Evolutionary conservation across 164 flowering plant genomes (phyloP), one percentile per base, ranked within the genome.

Genomic region (Chimonanthus praecox): DNA sequence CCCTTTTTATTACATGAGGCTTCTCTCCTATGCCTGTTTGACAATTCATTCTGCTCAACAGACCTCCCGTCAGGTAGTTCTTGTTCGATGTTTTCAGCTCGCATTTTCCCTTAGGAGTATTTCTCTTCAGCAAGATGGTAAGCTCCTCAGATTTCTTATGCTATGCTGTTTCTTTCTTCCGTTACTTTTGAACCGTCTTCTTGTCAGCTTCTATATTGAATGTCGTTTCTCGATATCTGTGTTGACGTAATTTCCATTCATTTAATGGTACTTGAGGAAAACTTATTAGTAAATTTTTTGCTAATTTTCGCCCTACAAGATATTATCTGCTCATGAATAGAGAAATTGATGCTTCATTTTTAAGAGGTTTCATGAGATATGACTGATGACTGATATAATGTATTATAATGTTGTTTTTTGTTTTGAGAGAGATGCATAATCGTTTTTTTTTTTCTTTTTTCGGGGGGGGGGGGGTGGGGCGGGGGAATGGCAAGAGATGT

Each of bases 61-160:
- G 98, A 82, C 80, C 15, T 89, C 98, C 50, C 84, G 87, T 81
- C 89, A 89, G 60, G 69, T 72, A 78, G 88, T 87, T 71, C 79
- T 94, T 20, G 86, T 86, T 64, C 88, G 92, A 70, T 82, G 89
- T 79, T 94, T 94, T 77, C 98, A 94, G 88, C 82, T 94, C 77
- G 97, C 93, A 66, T 86, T 91, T 70, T 92, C 97, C 49, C 88
- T 94, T 47, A 84, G 92, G 80, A 86, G 80, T 71, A 78, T 89
- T 71, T 85, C 98, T 58, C 83, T 89, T 67, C 89, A 87, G 68
- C 80, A 83, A 74, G 89, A 88, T 70, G 92, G 97, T 89, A 78
- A 72, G 80, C 70, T 50, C 2, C 73, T 3, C 8, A 69, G 64
- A 71, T 62, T 58, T 50, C 4, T 15, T 71, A 16, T 58, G n/a